A percentile compares a stretch with the other conserved stretches of the same genome.
Evolutionary conservation across 2,329 filamentous ascomycete genomes (phyloP).

Genomic region (Penicillium griseofulvum): DNA sequence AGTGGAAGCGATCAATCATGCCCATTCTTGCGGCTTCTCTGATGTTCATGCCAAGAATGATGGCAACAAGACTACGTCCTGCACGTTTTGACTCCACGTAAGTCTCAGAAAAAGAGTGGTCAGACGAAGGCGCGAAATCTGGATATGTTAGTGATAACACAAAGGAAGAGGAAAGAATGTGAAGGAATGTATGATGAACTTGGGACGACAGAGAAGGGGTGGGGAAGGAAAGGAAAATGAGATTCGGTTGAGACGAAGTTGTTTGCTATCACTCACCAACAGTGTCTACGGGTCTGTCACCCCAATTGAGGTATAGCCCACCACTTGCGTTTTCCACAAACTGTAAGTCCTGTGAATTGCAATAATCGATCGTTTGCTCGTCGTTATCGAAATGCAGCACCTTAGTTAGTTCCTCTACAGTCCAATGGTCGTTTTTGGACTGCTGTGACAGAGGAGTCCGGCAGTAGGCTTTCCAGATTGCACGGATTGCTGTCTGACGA

Average conservation of each 20-base stretch:
- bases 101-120: conserved; percentile 53
- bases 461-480: conserved; percentile 55
- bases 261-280: conserved; percentile 35
- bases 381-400: conserved; percentile 57
- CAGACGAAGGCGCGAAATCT: conserved; percentile 46
- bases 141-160: background rate
- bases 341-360: conserved; percentile 52
- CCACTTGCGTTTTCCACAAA: conserved; percentile 49
- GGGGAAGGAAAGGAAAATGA: background rate
- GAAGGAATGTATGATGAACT: background rate
- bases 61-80: conserved; percentile 54
- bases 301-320: conserved; percentile 52
- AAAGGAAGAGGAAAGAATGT: background rate
- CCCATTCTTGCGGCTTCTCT: conserved; percentile 50
- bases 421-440: conserved; percentile 56
- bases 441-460: conserved; percentile 48
- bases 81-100: conserved; percentile 60
- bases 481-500: conserved; percentile 55
- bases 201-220: background rate
- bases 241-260: background rate
- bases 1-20: conserved; percentile 47
- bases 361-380: conserved; percentile 54
- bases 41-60: conserved; percentile 58
- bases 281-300: conserved; percentile 47
- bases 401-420: conserved; percentile 50